Base-by-base conservation (phyloP, 768 basidiomycete genomes). In the Suillus paluster region DNA sequence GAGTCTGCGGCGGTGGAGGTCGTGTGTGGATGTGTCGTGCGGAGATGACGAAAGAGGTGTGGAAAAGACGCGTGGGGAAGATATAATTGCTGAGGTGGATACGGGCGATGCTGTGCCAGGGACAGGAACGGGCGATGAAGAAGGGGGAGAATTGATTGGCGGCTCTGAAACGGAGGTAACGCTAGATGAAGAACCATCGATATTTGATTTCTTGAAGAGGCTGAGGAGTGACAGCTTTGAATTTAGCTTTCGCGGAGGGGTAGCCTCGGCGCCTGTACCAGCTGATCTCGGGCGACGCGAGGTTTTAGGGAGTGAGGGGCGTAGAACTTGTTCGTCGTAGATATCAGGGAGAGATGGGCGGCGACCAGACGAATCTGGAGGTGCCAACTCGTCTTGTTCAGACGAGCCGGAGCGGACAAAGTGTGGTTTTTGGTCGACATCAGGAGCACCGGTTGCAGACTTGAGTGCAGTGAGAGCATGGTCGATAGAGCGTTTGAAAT, bases 401-500 rank as follows among this genome's bases (percentile, higher is more conserved):
- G 64, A 55, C 45, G 27, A 63, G 5, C 12, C 52, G 10, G 66
- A 46, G 42, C 63, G 61, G 6, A 61, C 10, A 30, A 53, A 38
- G 34, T 65, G 63, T 9, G 68, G 70, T 39, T 64, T 70, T 23
- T 34, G 33, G 21, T 79, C 71, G 38, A 70, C 66, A 53, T 74
- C 74, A 9, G 72, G 64, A 55, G 71, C 65, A 58, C 74, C 78
- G 52, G 76, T 67, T 44, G 73, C 66, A 21, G 72, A 71, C 63
- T 77, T 76, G 64, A 79, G 66, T 71, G 83, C 80, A 59, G 85
- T 81, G 65, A 91, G 77, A 5, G 87, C 85, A 46, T 87, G 89
- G 71, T 94, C 92, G 62, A 92, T 85, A 1, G 91, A 93, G 44
- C 87, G 86, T 73, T 94, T 93, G 63, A 93, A 83, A 59, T 88